Base-by-base conservation (phyloP, 2,329 filamentous ascomycete genomes). In the Aspergillus cejpii region DNA sequence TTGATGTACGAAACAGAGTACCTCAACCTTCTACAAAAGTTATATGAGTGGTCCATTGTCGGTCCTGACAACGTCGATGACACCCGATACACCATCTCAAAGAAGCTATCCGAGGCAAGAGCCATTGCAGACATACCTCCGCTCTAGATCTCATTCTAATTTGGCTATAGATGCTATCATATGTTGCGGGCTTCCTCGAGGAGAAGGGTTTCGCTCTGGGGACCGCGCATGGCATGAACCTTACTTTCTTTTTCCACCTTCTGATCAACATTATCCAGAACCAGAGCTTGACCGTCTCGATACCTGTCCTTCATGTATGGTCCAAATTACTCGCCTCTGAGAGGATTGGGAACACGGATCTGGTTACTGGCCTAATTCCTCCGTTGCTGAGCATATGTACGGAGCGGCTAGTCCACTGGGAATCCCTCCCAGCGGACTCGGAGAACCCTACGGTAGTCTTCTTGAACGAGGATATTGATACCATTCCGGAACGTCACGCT, bases 391-490 rank as follows among this genome's bases (percentile, higher is more conserved):
- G 94, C 60, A 79, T 86, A 26, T 94, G 88, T 66, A 92, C 85
- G 62, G 79, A 84, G 37, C 79, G 94, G 45, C 74, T 97, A 42
- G 77, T 97, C 48, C 83, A 87, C 43, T 98, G 94, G 65, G 92
- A 98, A 65, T 83, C 78, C 51, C 71, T 97, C 2, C 87, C 89
- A 0, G 83, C 91, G 51, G 85, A 94, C 51, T 85, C 83, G 0
- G 79, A 87, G 37, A 84, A 96, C 56, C 77, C 86, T 1, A 90
- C 85, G 0, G 78, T 89, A 47, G 73, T 87, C 8, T 92, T 95
- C 54, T 75, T 98, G 1, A 76, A 89, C 58, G 90, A 97, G 60
- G 92, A 98, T 61, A 94, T 95, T 44, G 92, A 98, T 60, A 97
- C 91, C 0, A 74, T 91, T 15, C 92, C 92, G 0, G 92, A 98